Conservation (phyloP, 2,329 filamentous ascomycete species). For the Aureobasidium namibiae region DNA sequence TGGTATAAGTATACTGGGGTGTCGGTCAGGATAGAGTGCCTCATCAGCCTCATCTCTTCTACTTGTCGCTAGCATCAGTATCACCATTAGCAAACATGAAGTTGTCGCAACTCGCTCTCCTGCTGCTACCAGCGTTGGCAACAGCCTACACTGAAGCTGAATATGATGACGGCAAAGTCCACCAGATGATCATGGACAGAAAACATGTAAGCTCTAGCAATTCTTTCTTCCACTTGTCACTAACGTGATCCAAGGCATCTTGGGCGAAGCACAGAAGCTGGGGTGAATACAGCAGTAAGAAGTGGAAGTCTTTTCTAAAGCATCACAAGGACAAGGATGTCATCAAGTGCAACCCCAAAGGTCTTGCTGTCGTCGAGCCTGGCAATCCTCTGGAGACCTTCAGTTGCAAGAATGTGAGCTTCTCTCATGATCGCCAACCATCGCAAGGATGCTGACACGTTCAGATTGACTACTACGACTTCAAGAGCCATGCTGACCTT, state of each 20-base stretch:
- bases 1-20: neutral
- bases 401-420: conserved; percentile 33
- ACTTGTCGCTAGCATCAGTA: too few relatives aligned
- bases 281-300: conserved; percentile 19
- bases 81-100: neutral
- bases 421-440: too few relatives aligned
- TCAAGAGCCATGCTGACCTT: conserved; percentile 46
- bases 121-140: conserved; percentile 7
- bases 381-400: conserved; percentile 43
- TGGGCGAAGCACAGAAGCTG: conserved; percentile 19
- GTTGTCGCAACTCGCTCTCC: neutral
- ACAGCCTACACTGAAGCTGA: conserved; percentile 9
- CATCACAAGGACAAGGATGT: conserved; percentile 9
- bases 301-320: conserved; percentile 16
- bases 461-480: conserved; percentile 46
- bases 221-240: too few relatives aligned
- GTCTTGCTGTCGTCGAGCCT: conserved; percentile 33
- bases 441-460: conserved; percentile 14
- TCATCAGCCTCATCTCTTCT: neutral
- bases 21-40: neutral
- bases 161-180: conserved; percentile 11
- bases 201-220: neutral
- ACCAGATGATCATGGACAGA: conserved; percentile 14
- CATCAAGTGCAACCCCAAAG: conserved; percentile 31
- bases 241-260: neutral